Percentiles rank a stretch among this genome's conserved stretches.
phyloP scores from a whole-genome alignment of 2,329 filamentous ascomycete genomes.

The Celoporthe dispersa region DNA sequence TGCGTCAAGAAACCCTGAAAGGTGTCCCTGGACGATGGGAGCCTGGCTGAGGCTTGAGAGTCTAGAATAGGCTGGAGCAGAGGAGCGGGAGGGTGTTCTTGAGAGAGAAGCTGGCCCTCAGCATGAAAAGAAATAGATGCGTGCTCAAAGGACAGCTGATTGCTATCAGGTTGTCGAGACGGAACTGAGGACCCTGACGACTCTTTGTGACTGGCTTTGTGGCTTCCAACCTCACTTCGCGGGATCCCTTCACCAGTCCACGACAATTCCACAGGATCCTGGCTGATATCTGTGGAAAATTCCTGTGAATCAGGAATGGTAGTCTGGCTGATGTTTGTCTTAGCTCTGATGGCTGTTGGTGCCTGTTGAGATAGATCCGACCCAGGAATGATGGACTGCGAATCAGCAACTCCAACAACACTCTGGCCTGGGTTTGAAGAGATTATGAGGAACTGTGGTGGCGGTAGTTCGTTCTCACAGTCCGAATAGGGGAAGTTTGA shows the following conservation, averaged over 20 bases:
- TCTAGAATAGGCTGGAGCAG: neutral
- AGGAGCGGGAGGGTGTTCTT: neutral
- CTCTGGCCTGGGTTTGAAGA: slow-evolving; percentile 30
- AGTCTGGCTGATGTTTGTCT: slow-evolving; percentile 36
- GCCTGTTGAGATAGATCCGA: neutral
- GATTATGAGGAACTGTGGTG: slow-evolving; percentile 25
- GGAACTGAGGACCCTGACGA: slow-evolving; percentile 25
- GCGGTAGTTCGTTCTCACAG: slow-evolving; percentile 21
- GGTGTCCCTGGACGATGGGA: neutral
- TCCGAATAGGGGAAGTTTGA: slow-evolving; percentile 18
- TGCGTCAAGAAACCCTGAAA: slow-evolving; percentile 27
- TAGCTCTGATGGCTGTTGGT: slow-evolving; percentile 20
- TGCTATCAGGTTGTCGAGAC: slow-evolving; percentile 24
- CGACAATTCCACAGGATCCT: slow-evolving; percentile 21
- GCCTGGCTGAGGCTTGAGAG: neutral
- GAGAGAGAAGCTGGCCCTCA: neutral
- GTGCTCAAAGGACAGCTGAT: slow-evolving; percentile 23
- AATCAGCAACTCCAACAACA: slow-evolving; percentile 15
- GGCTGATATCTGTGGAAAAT: slow-evolving; percentile 22
- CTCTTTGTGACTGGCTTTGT: slow-evolving; percentile 1
- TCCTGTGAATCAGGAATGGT: slow-evolving; percentile 53
- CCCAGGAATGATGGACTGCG: slow-evolving; percentile 17
- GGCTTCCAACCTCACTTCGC: slow-evolving; percentile 18
- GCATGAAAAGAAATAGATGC: neutral
- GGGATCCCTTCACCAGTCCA: slow-evolving; percentile 35